Conservation (phyloP, 192 early-diverging fungal genomes). For the Glomus cerebriforme region DNA sequence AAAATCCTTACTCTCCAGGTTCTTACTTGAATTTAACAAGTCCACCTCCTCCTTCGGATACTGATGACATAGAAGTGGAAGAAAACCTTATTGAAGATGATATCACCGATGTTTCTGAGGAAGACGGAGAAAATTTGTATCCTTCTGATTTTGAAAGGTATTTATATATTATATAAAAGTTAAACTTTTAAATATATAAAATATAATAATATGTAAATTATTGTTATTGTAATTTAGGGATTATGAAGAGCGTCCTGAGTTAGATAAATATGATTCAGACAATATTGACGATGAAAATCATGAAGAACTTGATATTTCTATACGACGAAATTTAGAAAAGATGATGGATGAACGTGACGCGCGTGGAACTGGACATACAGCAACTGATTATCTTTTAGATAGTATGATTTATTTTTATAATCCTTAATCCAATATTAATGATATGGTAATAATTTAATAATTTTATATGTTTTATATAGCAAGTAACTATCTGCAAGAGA, state of each 20-base stretch:
- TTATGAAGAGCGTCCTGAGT: constrained; percentile 68
- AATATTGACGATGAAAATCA: constrained; percentile 85
- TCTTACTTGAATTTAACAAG: constrained; percentile 48
- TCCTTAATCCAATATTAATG: background rate
- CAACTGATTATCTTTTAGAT: constrained; percentile 88
- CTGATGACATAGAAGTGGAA: constrained; percentile 47
- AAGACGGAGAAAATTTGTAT: constrained; percentile 91
- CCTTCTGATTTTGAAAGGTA: constrained; percentile 80
- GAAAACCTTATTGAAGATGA: constrained; percentile 58
- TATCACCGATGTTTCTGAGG: constrained; percentile 50
- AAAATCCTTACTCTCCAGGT: constrained; percentile 32
- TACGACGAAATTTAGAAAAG: constrained; percentile 75
- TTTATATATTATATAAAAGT: constrained; percentile 12
- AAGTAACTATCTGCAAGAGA: background rate
- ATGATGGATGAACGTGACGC: constrained; percentile 79
- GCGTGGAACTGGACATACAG: constrained; percentile 74
- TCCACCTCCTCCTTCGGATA: constrained; percentile 53
- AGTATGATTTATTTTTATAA: constrained; percentile 35
- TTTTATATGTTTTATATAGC: background rate
- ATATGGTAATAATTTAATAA: background rate
- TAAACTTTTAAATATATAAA: background rate
- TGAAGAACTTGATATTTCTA: constrained; percentile 68
- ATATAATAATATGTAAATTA: background rate
- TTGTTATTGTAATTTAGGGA: constrained; percentile 58
- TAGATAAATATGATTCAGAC: constrained; percentile 81